Base-by-base conservation (phyloP, 2,329 filamentous ascomycete genomes). In the Colletotrichum trifolii region DNA sequence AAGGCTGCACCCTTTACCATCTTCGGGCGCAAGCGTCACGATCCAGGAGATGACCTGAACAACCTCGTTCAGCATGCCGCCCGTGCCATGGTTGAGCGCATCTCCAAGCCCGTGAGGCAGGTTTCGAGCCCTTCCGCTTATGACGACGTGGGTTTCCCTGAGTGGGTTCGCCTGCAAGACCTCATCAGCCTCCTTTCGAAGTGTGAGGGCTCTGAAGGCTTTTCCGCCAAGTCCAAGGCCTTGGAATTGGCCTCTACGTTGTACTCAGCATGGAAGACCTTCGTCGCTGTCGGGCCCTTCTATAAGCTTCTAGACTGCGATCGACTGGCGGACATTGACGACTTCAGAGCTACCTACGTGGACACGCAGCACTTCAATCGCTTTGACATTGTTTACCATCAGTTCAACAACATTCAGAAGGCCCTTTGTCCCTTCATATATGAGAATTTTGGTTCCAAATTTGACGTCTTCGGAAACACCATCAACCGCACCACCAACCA, bases 61-160 rank as follows among this genome's bases (percentile, higher is more conserved):
- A 87, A 89, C 57, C 76, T 83, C 3, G 81, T 89, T 2, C 84
- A 89, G 68, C 87, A 89, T 71, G 87, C 87, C 8, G 84, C 84
- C 25, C 81, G 82, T 34, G 79, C 78, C 8, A 79, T 90, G 45
- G 73, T 82, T 2, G 82, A 84, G 9, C 78, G 85, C 8, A 75
- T 88, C 13, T 69, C 57, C 10, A 68, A 25, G 17, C 68, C 71
- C 3, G 64, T 75, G 50, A 69, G 74, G 9, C 68, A 73, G 17
- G 73, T 83, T 34, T 71, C 68, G 10, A 78, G 76, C 11, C 70
- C 74, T 6, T 43, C 74, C 7, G 68, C 78, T 12, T 75, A 79
- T 45, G 71, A 76, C 33, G 60, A 68, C 10, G 71, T 72, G 59
- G 33, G 67, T 1, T 69, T 77, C 4, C 50, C 62, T 0, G 74